Evolutionary conservation across 805 yeast species (phyloP).

Genomic region (Starmerella geochares): DNA sequence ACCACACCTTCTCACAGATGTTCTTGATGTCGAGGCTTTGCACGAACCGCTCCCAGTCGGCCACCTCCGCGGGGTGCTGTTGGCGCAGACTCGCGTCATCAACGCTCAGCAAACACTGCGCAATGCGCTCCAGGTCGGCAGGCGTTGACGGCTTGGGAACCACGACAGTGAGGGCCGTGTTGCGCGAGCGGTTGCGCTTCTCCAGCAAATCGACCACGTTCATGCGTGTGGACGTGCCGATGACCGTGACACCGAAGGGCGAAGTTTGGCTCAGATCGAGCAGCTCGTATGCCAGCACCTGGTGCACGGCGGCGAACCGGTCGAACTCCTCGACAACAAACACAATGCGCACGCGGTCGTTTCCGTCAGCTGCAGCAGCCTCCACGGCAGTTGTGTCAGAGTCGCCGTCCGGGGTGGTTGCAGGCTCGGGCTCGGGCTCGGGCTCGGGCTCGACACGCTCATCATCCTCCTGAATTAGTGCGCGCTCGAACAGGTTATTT

Average conservation of each 20-base stretch:
- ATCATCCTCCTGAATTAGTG: conserved; percentile 10
- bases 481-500: conserved; percentile 26
- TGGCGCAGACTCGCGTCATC: conserved; percentile 26
- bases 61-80: conserved; percentile 9
- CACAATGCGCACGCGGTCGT: conserved; percentile 36
- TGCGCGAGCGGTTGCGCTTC: conserved; percentile 82
- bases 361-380: conserved; percentile 8
- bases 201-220: conserved; percentile 75
- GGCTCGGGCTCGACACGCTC: too few species aligned
- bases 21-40: conserved; percentile 21
- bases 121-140: conserved; percentile 44
- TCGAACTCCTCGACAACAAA: conserved; percentile 83
- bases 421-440: too few species aligned
- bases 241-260: conserved; percentile 61
- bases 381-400: conserved; percentile 1
- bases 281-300: conserved; percentile 74
- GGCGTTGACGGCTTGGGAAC: conserved; percentile 43
- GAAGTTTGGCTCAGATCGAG: conserved; percentile 75
- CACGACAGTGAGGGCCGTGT: conserved; percentile 64
- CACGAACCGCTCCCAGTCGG: conserved; percentile 24
- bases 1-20: conserved; percentile 34
- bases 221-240: conserved; percentile 68
- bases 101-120: conserved; percentile 35
- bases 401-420: conserved; percentile 1
- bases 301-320: conserved; percentile 60